phyloP scores from a whole-genome alignment of 495 filamentous ascomycete genomes.

The Penicillium malachiteum region DNA sequence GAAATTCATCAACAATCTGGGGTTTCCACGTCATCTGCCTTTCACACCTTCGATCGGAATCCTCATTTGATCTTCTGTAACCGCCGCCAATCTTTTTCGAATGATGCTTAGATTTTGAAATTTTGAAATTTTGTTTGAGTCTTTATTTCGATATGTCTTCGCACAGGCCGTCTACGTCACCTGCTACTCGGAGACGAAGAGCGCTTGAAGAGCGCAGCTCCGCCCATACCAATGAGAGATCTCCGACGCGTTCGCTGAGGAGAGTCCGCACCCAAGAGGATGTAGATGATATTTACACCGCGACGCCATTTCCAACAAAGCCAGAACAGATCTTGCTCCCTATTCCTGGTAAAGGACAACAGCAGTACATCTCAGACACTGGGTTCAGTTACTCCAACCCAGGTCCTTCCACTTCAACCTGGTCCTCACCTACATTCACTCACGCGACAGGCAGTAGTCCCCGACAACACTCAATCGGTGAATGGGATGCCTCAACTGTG shows the following conservation, averaged over 20 bases:
- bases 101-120: conserved; percentile 22
- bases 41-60: too few relatives aligned
- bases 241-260: conserved; percentile 37
- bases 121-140: neutral
- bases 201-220: conserved; percentile 53
- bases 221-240: conserved; percentile 50
- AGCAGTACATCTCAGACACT: conserved; percentile 36
- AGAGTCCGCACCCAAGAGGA: conserved; percentile 37
- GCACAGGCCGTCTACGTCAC: conserved; percentile 30
- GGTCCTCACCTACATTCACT: conserved; percentile 31
- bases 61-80: too few relatives aligned
- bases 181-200: conserved; percentile 41
- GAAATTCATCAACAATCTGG: conserved; percentile 6
- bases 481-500: conserved; percentile 44
- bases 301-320: conserved; percentile 52
- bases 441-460: conserved; percentile 29
- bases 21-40: neutral
- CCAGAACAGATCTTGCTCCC: conserved; percentile 52
- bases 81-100: conserved; percentile 8
- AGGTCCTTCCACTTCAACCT: conserved; percentile 21
- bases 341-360: conserved; percentile 43
- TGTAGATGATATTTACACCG: conserved; percentile 40
- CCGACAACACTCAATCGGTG: conserved; percentile 31
- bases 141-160: conserved; percentile 33
- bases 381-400: conserved; percentile 28